These are phyloP conservation scores for Candida piceae DNA, from an alignment of 805 yeast genomes.

Conservation along the genomic window DNA sequence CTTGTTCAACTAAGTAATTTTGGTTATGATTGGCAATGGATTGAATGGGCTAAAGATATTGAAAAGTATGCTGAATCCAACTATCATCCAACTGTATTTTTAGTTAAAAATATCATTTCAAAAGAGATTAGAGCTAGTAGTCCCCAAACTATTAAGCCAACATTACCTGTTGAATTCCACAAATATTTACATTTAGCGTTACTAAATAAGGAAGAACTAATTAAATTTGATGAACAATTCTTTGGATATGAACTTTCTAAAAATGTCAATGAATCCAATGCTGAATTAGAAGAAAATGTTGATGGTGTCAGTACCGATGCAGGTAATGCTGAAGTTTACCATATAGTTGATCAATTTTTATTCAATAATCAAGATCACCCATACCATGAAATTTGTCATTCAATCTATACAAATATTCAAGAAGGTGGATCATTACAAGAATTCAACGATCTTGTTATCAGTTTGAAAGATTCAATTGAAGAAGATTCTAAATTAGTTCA, in stretches of 20 bases:
- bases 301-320: slow-evolving; percentile 16
- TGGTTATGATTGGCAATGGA: slow-evolving; percentile 97
- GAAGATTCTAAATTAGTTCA: slow-evolving; percentile 7
- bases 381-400: slow-evolving; percentile 28
- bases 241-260: slow-evolving; percentile 28
- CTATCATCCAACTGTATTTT: slow-evolving; percentile 68
- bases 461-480: slow-evolving; percentile 11
- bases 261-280: slow-evolving; percentile 10
- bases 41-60: slow-evolving; percentile 76
- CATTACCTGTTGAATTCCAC: slow-evolving; percentile 59
- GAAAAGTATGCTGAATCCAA: slow-evolving; percentile 36
- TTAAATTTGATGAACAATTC: slow-evolving; percentile 32
- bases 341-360: slow-evolving; percentile 29
- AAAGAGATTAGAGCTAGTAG: slow-evolving; percentile 85
- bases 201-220: slow-evolving; percentile 30
- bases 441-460: slow-evolving; percentile 23
- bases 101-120: slow-evolving; percentile 71
- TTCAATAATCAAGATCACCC: slow-evolving; percentile 32
- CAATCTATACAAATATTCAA: slow-evolving; percentile 30
- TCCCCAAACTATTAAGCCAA: slow-evolving; percentile 61
- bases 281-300: slow-evolving; percentile 14
- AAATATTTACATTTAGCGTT: slow-evolving; percentile 42
- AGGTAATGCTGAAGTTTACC: slow-evolving; percentile 27
- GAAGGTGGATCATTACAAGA: slow-evolving; percentile 25
- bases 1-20: slow-evolving; percentile 89